Percentiles rank a stretch among this genome's conserved stretches.
Evolutionary conservation across 1,284 basidiomycete genomes (phyloP).

Genomic region (Moniliella sp.): DNA sequence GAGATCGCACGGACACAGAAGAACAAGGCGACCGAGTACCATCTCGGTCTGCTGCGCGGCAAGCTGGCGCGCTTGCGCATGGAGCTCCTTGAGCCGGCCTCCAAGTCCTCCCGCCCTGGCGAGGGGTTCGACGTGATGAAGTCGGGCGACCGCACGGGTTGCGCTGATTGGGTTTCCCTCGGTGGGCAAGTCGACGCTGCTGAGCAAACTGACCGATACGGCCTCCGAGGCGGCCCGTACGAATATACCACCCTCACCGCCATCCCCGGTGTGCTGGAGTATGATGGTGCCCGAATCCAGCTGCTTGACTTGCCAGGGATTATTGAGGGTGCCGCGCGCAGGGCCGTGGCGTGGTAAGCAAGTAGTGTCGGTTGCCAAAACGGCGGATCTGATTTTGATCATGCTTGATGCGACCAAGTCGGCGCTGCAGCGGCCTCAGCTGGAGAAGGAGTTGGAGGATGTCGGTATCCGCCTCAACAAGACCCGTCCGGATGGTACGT

Average conservation of each 20-base stretch:
- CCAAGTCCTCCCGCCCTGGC: conserved; percentile 17
- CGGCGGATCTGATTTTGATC: conserved; percentile 68
- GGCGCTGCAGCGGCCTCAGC: conserved; percentile 62
- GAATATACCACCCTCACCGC: conserved; percentile 75
- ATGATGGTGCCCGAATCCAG: conserved; percentile 38
- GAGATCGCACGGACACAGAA: conserved; percentile 52
- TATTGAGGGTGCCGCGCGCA: conserved; percentile 64
- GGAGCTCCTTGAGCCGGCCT: conserved; percentile 25
- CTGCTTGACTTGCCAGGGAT: conserved; percentile 78
- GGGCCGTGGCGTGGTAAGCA: conserved; percentile 81
- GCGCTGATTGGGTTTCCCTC: conserved; percentile 57
- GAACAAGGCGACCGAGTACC: conserved; percentile 35
- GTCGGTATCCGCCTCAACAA: conserved; percentile 89
- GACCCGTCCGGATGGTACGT: conserved; percentile 54
- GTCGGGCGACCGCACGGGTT: conserved; percentile 38
- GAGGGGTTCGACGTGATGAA: conserved; percentile 31
- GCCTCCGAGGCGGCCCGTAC: conserved; percentile 64
- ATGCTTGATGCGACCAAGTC: conserved; percentile 95
- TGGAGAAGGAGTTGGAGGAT: conserved; percentile 81
- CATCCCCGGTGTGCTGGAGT: conserved; percentile 14
- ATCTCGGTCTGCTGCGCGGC: conserved; percentile 24
- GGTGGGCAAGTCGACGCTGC: conserved; percentile 74
- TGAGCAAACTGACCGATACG: conserved; percentile 78
- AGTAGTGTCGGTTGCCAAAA: conserved; percentile 61
- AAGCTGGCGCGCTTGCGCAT: conserved; percentile 26